A percentile compares a stretch with the other conserved stretches of the same genome.
These are phyloP conservation scores for Xylaria sp. DNA, from an alignment of 2,329 filamentous ascomycete species.

Conservation along the genomic window DNA sequence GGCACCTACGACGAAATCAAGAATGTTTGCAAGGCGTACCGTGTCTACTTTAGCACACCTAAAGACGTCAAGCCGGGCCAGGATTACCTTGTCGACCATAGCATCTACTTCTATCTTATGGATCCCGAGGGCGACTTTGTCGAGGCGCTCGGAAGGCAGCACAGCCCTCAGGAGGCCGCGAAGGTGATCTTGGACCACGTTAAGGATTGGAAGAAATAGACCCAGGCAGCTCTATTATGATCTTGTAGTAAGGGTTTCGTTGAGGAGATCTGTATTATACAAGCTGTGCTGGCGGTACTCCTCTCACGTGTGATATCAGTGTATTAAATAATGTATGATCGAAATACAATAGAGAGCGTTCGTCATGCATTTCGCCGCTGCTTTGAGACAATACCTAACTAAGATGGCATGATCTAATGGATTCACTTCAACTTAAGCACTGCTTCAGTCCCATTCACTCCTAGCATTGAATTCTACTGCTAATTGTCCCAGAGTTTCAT, in stretches of 20 bases:
- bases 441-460: no score
- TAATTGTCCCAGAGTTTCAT: no score
- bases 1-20: conserved; percentile 95
- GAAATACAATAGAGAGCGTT: no score
- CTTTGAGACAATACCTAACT: no score
- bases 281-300: conserved; percentile 12
- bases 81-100: conserved; percentile 98
- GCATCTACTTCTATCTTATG: conserved; percentile 99
- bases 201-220: conserved; percentile 58
- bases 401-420: no score
- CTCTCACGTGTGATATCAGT: conserved; percentile 29
- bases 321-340: conserved; percentile 14
- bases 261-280: conserved; percentile 19
- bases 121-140: conserved; percentile 98
- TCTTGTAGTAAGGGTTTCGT: neutral
- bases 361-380: no score
- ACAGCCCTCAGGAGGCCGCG: conserved; percentile 85
- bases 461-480: no score
- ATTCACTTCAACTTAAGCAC: no score
- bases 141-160: conserved; percentile 92
- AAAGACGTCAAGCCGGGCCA: conserved; percentile 86
- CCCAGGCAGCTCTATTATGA: neutral
- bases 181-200: conserved; percentile 87
- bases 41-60: conserved; percentile 97
- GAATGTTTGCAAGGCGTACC: conserved; percentile 90